Evolutionary conservation across 129 eudicot species (phyloP), one percentile per base, ranked within the genome.

Genomic region (Tagetes erecta): DNA sequence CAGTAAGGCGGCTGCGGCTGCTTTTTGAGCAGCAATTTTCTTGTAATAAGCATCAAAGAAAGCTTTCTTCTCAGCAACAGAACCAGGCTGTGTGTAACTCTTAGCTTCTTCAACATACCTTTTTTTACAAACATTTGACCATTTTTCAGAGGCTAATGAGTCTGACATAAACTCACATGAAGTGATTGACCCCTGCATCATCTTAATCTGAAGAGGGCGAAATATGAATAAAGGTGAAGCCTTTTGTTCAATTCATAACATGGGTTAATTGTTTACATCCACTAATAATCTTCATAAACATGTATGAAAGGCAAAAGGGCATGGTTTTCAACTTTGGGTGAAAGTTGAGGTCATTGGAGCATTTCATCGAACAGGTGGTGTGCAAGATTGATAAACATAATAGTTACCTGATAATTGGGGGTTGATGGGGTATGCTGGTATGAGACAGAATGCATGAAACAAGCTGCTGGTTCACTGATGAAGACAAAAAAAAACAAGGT

Each of bases 11-110:
- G 63, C 74, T 1, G 74, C 74, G 3, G 89, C 92, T 0, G 86
- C 92, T 46, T 83, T 90, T 55, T 76, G 74, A 40, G 96, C 96
- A 2, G 92, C 96, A 73, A 90, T 81, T 71, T 75, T 85, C 84
- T 90, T 87, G 85, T 85, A 90, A 85, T 85, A 88, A 74, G 97
- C 94, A 73, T 90, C 94, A 74, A 90, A 90, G 78, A 83, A 90
- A 52, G 94, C 97, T 36, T 90, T 90, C 82, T 87, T 90, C 82
- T 86, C 83, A 2, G 93, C 91, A 7, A 87, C 93, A 2, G 94
- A 91, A 1, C 94, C 95, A 1, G 91, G 94, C 76, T 73, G 82
- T 3, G 95, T 76, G 10, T 86, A 91, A 60, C 84, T 87, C 76
- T 84, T 84, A 4, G 95, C 97, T 64, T 91, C 97, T 44, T 87